These are phyloP conservation scores for Trichosporon asahii DNA, from an alignment of 1,284 basidiomycete species.

Conservation along the genomic window DNA sequence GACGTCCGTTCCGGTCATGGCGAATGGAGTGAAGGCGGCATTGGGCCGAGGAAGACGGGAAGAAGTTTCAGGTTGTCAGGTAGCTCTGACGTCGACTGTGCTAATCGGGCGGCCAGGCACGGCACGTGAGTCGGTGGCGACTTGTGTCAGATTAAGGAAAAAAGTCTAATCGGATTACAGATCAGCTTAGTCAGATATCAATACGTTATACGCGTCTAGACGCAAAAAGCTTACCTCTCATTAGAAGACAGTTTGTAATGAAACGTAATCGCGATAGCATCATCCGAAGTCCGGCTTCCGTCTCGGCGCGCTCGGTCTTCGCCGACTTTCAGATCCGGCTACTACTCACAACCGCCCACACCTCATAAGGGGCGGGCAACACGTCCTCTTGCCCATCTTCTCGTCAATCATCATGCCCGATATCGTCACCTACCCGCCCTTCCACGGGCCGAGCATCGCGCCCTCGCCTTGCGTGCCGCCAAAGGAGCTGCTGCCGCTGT, in stretches of 20 bases:
- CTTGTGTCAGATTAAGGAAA: not conserved
- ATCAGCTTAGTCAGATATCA: no score
- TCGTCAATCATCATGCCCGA: not conserved
- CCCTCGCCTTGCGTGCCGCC: conserved; percentile 17
- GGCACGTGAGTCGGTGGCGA: not conserved
- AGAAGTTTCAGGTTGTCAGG: not conserved
- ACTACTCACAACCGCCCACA: not conserved
- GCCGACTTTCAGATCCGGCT: not conserved
- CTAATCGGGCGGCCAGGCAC: not conserved
- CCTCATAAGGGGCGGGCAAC: not conserved
- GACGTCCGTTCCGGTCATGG: not conserved
- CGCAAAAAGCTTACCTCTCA: not conserved
- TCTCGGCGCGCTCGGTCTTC: not conserved
- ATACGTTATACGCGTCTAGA: no score
- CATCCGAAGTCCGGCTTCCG: not conserved
- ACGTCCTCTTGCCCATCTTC: not conserved
- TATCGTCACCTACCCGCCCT: conserved; percentile 16
- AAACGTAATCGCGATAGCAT: not conserved
- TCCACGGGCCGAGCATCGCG: conserved; percentile 13
- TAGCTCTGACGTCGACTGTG: not conserved
- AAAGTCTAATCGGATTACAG: not conserved
- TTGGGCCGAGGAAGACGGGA: not conserved
- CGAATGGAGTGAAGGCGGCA: not conserved
- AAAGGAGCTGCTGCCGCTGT: conserved; percentile 13
- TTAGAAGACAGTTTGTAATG: not conserved